Evolutionary conservation across 2,329 filamentous ascomycete genomes (phyloP).

Genomic region (Atkinsonella hypoxylon): DNA sequence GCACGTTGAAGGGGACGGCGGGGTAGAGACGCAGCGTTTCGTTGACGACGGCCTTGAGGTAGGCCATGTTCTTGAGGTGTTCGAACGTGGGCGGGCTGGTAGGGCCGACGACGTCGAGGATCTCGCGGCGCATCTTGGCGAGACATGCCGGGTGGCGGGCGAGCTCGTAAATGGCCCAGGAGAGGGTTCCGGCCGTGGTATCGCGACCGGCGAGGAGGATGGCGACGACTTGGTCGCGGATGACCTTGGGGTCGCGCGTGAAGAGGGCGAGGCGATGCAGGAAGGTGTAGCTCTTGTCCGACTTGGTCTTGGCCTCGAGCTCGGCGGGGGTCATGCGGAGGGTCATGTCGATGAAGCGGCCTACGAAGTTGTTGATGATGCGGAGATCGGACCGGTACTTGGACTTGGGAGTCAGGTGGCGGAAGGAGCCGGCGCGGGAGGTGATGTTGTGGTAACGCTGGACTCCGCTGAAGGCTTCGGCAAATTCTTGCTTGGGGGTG

Average conservation of each 20-base stretch:
- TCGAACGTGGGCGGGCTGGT: constrained; percentile 56
- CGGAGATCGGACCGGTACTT: constrained; percentile 53
- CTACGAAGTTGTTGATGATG: constrained; percentile 67
- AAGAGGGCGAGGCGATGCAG: constrained; percentile 71
- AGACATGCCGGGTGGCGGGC: constrained; percentile 57
- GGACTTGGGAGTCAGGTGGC: constrained; percentile 45
- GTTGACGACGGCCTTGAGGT: constrained; percentile 60
- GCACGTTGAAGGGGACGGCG: constrained; percentile 67
- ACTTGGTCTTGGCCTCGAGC: constrained; percentile 54
- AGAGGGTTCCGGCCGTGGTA: constrained; percentile 72
- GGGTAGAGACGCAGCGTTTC: constrained; percentile 72
- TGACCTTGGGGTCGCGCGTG: constrained; percentile 54
- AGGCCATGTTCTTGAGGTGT: constrained; percentile 80
- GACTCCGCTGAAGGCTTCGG: constrained; percentile 56
- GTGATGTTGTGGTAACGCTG: constrained; percentile 55
- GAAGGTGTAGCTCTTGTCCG: constrained; percentile 67
- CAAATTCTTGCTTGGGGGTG: constrained; percentile 48
- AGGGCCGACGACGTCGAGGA: constrained; percentile 53
- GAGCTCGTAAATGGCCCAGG: constrained; percentile 75
- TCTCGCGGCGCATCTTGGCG: constrained; percentile 59
- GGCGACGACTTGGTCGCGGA: constrained; percentile 76
- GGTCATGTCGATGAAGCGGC: constrained; percentile 56
- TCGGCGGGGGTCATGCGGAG: constrained; percentile 50
- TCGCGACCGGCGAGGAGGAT: constrained; percentile 78
- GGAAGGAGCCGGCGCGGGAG: constrained; percentile 20